These are phyloP conservation scores for Syncephalis plumigaleata DNA, from an alignment of 371 early-diverging fungal species.

Conservation along the genomic window DNA sequence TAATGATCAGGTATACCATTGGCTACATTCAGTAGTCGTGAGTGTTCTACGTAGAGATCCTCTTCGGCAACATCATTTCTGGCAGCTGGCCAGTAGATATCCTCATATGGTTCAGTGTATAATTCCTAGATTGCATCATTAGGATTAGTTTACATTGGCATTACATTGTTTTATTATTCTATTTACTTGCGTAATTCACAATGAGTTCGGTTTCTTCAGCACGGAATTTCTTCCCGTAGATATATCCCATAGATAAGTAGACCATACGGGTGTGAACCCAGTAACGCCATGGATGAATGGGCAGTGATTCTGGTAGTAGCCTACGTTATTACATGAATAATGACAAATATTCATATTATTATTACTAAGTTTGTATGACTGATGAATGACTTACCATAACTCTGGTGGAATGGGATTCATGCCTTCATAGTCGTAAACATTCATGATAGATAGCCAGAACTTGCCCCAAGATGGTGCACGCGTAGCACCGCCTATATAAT, in stretches of 20 bases:
- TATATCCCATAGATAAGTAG: constrained; percentile 86
- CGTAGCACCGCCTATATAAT: constrained; percentile 46
- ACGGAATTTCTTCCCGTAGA: constrained; percentile 55
- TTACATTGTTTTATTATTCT: not conserved
- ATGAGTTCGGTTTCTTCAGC: constrained; percentile 49
- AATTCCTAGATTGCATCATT: constrained; percentile 36
- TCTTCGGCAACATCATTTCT: constrained; percentile 64
- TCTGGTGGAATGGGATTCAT: constrained; percentile 93
- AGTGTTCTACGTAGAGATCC: constrained; percentile 79
- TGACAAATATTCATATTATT: not conserved
- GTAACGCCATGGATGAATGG: constrained; percentile 79
- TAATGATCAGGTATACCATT: too few relatives aligned
- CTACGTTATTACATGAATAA: constrained; percentile 11
- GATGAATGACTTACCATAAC: constrained; percentile 54
- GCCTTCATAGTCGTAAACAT: constrained; percentile 89
- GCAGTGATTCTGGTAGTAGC: constrained; percentile 65
- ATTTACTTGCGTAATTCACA: constrained; percentile 36
- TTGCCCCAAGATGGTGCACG: constrained; percentile 94
- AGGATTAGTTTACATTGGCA: not conserved
- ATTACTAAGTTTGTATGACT: too few relatives aligned
- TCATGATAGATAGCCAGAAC: constrained; percentile 82
- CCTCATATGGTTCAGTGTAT: constrained; percentile 63
- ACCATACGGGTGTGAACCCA: constrained; percentile 87
- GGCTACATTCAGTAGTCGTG: constrained; percentile 47
- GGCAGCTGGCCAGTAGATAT: constrained; percentile 65